These are phyloP conservation scores for Thielaviopsis euricoi DNA, from an alignment of 2,329 filamentous ascomycete species.

Conservation along the genomic window DNA sequence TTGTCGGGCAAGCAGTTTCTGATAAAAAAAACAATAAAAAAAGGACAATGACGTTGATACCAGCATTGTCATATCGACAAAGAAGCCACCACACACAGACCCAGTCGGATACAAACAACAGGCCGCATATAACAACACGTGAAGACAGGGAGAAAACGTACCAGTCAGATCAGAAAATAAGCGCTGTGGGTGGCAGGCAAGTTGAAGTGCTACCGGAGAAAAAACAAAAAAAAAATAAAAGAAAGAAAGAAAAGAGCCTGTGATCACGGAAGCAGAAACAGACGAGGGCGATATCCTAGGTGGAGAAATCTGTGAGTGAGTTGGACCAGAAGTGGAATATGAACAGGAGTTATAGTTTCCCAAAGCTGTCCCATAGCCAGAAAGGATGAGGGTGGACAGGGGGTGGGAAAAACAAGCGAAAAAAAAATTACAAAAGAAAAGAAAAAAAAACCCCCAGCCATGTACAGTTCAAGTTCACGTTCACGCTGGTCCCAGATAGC, in stretches of 20 bases:
- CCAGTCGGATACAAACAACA: not conserved
- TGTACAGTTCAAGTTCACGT: not conserved
- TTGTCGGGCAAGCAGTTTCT: not conserved
- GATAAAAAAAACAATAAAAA: not conserved
- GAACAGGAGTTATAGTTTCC: constrained; percentile 9
- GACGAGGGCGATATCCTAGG: constrained; percentile 1
- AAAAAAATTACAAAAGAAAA: constrained; percentile 5
- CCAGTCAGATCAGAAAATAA: not conserved
- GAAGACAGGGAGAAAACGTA: constrained; percentile 1
- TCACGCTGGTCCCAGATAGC: too few relatives aligned
- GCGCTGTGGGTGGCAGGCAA: not conserved
- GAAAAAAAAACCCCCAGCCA: not conserved
- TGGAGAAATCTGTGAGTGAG: not conserved
- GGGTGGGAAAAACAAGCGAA: not conserved
- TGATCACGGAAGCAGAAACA: constrained; percentile 1
- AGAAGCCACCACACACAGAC: not conserved
- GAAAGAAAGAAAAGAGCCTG: not conserved
- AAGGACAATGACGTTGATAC: not conserved
- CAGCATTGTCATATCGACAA: not conserved
- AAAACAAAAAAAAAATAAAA: not conserved
- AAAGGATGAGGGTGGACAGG: constrained; percentile 10
- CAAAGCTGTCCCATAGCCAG: constrained; percentile 2
- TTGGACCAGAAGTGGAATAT: constrained; percentile 7
- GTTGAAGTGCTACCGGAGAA: not conserved
- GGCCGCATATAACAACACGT: not conserved